Evolutionary conservation across 2,329 filamentous ascomycete species (phyloP), one percentile per base, ranked within the genome.

Genomic region (Didymella segeticola): DNA sequence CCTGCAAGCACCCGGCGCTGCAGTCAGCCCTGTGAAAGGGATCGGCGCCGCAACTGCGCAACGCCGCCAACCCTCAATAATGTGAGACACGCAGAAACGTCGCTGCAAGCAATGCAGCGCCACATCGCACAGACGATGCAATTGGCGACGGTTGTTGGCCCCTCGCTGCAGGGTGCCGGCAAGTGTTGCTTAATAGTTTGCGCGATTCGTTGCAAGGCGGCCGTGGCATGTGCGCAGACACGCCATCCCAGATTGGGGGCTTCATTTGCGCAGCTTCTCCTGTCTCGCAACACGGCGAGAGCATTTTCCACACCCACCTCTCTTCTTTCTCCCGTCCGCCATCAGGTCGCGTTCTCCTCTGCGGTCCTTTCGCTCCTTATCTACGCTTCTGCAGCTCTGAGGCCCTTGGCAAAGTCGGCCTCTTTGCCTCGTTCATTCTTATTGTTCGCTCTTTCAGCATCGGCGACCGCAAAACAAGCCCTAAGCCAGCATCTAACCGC

Each of bases 381-480:
- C 64, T 74, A 61, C 57, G 62, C 59, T 71, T 74, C 66, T 70
- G 57, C 60, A 62, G 66, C 69, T 58, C 63, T 55, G 67, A 66
- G 64, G 67, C 50, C 58, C 58, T 55, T 49, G 68, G 60, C 61
- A 70, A 69, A 63, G 57, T 52, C 56, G 45, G 58, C 69, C 68
- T 66, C 70, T 64, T 68, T 68, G 68, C 68, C 58, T 61, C 56
- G 48, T 73, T 73, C 69, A 68, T 73, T 75, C 60, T 72, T 73
- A 69, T 72, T 72, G 68, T 72, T 69, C 71, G 62, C 70, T 74
- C 69, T 69, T 74, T 73, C 57, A 68, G 61, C 62, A 61, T 68
- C 63, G 63, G 62, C 66, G 67, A 61, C 66, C 62, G 64, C 67
- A 65, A 65, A 63, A 65, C 64, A 67, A 63, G 59, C 70, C 65